Base-by-base conservation (phyloP, 306 rosid genomes). In the Trifolium repens region DNA sequence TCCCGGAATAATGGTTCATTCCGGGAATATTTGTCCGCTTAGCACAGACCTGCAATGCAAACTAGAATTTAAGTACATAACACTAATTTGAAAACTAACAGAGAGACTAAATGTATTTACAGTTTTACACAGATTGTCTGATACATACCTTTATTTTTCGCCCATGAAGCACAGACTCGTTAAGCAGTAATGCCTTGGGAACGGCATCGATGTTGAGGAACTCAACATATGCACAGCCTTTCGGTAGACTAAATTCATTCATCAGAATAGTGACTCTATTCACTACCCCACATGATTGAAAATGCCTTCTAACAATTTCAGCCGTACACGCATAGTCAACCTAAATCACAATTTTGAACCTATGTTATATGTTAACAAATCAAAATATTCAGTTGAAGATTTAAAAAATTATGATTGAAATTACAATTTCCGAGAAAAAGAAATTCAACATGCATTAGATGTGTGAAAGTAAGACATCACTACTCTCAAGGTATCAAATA, bases 1-100 rank as follows among this genome's bases (percentile, higher is more conserved):
- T 19, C 17, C 58, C 58, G 1, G 5, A 34, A 22, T 7, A 14
- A 34, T 68, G 40, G 8, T 27, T 47, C 39, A 68, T 13, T 13
- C 60, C 44, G 5, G 60, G 60, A 8, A 69, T 15, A 26, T 69
- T 69, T 15, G 73, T 69, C 0, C 73, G 60, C 44, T 69, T 69
- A 2, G 60, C 15, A 69, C 26, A 47, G 4, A 69, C 73, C 73
- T 47, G 73, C 27, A 69, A 43, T 46, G 10, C 26, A 66, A 10
- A 49, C 60, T 22, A 47, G n/a, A 67, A 12, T 43, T 44, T 67
- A 26, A 49, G 9, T 49, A 49, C 49, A n/a, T 3, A 24, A 57
- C 3, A 69, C n/a, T 24, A 46, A 13, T 7, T 7, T 26, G 42
- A 46, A 14, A 27, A 68, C 58, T 68, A 22, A 67, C 7, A 5